phyloP scores from a whole-genome alignment of 176 grass and related monocot genomes.

The Secale cereale region DNA sequence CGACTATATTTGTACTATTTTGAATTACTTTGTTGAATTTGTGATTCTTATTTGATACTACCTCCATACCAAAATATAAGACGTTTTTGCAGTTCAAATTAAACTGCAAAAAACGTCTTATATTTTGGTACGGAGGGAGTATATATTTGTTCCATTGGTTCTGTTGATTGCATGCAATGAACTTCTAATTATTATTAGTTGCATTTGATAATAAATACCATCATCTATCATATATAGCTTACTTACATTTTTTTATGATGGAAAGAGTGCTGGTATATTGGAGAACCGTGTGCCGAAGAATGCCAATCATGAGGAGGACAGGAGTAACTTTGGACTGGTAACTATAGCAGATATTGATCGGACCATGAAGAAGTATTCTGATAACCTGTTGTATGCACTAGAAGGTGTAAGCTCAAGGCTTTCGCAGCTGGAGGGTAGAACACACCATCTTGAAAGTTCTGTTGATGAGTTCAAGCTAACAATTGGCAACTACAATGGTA shows the following conservation, averaged over 20 bases:
- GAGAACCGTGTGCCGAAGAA: slow-evolving; percentile 54
- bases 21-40: background rate
- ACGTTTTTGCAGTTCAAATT: too few species aligned
- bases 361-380: slow-evolving; percentile 80
- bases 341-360: slow-evolving; percentile 73
- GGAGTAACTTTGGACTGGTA: slow-evolving; percentile 32
- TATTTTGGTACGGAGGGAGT: too few species aligned
- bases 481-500: slow-evolving; percentile 66
- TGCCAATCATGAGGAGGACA: slow-evolving; percentile 59
- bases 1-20: background rate
- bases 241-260: slow-evolving; percentile 8
- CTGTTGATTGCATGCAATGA: background rate
- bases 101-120: too few species aligned
- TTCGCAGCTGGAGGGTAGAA: slow-evolving; percentile 68
- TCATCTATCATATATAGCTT: background rate
- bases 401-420: slow-evolving; percentile 78
- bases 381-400: slow-evolving; percentile 72
- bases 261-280: slow-evolving; percentile 57
- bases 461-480: slow-evolving; percentile 72
- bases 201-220: background rate
- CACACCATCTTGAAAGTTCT: slow-evolving; percentile 67
- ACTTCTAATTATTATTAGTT: background rate
- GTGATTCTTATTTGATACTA: background rate
- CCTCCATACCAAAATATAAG: too few species aligned
- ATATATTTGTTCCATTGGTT: background rate